A percentile compares a stretch with the other conserved stretches of the same genome.
Conservation (phyloP, 805 yeast species). For the Spathaspora passalidarum region DNA sequence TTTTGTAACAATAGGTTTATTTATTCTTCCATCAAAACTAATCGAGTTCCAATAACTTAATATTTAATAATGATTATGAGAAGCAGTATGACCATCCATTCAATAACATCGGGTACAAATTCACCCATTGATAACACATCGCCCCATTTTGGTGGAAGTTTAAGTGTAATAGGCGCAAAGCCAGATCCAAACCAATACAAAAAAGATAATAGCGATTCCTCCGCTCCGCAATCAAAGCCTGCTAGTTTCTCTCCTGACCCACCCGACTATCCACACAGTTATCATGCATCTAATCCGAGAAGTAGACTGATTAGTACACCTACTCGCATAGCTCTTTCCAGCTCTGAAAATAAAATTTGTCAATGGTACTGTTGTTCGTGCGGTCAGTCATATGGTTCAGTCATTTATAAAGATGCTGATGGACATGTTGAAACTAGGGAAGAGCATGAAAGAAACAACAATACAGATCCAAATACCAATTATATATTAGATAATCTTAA, state of each 20-base stretch:
- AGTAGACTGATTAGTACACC: neutral
- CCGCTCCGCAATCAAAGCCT: neutral
- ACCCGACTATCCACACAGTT: neutral
- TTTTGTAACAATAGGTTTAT: neutral
- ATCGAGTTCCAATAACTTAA: neutral
- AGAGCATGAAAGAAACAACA: neutral
- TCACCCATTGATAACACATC: neutral
- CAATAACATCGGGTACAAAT: neutral
- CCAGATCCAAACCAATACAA: neutral
- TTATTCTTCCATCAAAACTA: neutral
- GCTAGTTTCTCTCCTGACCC: neutral
- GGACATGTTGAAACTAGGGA: slow-evolving; percentile 1
- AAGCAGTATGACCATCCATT: neutral
- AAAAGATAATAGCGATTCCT: neutral
- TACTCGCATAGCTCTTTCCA: neutral
- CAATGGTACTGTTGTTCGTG: slow-evolving; percentile 44
- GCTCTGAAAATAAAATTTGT: slow-evolving; percentile 25
- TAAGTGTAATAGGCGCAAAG: neutral
- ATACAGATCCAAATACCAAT: slow-evolving; percentile 2
- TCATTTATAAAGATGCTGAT: slow-evolving; percentile 16
- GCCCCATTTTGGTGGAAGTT: neutral
- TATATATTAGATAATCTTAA: slow-evolving; percentile 15
- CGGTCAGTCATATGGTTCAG: slow-evolving; percentile 36
- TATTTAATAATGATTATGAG: neutral
- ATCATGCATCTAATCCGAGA: neutral